Evolutionary conservation across 2,329 filamentous ascomycete species (phyloP), one percentile per base, ranked within the genome.

Genomic region (Phialophora chinensis): DNA sequence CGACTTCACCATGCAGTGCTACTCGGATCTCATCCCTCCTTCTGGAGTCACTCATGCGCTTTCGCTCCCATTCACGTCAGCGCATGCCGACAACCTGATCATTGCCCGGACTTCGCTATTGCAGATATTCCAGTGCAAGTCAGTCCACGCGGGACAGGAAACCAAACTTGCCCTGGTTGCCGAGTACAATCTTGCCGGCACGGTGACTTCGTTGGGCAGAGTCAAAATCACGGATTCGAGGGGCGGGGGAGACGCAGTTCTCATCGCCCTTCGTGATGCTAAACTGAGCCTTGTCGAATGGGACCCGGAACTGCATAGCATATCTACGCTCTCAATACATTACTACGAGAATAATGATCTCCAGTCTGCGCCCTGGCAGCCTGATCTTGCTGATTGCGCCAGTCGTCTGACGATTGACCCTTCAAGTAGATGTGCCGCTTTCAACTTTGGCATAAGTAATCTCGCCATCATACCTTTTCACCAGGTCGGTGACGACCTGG

Each of bases 261-360:
- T 99, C 63, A 79, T 98, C 65, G 90, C 92, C 0, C 91, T 94
- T 79, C 90, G 91, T 75, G 93, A 97, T 79, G 95, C 95, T 50
- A 97, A 97, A 80, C 85, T 98, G 75, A 96, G 91, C 78, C 83
- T 99, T 77, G 85, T 97, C 63, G 92, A 97, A 81, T 99, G 95
- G 95, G 92, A 98, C 76, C 88, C 92, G 8, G 88, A 90, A 76
- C 88, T 87, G 72, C 85, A 91, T 78, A 87, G 87, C 60, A 88
- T 98, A 73, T 89, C 90, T 73, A 98, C 94, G 61, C 87, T 95
- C 69, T 98, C 94, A 60, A 94, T 99, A 74, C 95, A 99, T 81
- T 98, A 93, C 83, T 99, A 98, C 80, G 95, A 99, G 78, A 91
- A 95, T 77, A 93, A 97, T 75, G 93, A 97, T 76, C 83, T 94